A percentile compares a stretch with the other conserved stretches of the same genome.
These are phyloP conservation scores for Closterium sp. DNA, from an alignment of 139 green algal species.

Conservation along the genomic window DNA sequence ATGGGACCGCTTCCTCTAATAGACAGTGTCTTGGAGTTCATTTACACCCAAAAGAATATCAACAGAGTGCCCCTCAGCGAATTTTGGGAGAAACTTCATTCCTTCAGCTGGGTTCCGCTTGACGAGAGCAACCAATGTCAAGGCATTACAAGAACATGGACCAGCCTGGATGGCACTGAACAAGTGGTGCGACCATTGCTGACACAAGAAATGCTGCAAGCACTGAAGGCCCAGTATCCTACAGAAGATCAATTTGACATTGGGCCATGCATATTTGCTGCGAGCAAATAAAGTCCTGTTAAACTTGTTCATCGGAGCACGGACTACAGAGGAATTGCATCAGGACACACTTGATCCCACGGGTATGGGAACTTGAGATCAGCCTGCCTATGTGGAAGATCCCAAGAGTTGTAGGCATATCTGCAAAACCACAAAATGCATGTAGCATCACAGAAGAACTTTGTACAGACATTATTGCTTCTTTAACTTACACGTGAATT, in stretches of 20 bases:
- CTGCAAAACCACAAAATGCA: conserved; percentile 9
- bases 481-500: conserved; percentile 40
- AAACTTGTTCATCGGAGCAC: not conserved
- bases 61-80: conserved; percentile 2
- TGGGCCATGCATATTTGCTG: conserved; percentile 23
- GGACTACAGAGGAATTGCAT: not conserved
- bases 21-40: conserved; percentile 11
- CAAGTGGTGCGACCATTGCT: not conserved
- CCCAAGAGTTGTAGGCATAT: conserved; percentile 25
- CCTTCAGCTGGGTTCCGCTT: not conserved
- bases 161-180: not conserved
- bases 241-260: conserved; percentile 13
- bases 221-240: not conserved
- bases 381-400: conserved; percentile 3
- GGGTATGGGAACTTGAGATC: conserved; percentile 23
- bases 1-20: conserved; percentile 17
- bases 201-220: not conserved
- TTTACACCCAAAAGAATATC: conserved; percentile 9
- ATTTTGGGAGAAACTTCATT: not conserved
- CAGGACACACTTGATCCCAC: conserved; percentile 30
- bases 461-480: not conserved
- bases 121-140: not conserved
- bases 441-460: not conserved
- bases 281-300: not conserved
- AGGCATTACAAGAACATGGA: not conserved